Evolutionary conservation across 176 grass and related monocot species (phyloP), one percentile per base, ranked within the genome.

Genomic region (Carex parvula): DNA sequence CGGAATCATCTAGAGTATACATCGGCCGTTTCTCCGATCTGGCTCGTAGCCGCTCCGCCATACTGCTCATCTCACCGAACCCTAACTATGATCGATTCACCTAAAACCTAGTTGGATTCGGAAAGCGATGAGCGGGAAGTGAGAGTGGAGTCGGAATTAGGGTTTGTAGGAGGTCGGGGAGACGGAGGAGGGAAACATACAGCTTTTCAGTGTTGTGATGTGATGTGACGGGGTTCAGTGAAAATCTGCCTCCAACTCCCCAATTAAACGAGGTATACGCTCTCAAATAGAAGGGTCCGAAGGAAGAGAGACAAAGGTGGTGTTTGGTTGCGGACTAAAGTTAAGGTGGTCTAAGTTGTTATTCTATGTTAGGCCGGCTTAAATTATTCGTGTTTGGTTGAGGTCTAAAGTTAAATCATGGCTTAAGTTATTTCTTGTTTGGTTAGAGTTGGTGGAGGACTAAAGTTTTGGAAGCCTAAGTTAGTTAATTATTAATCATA

Each of bases 11-110:
- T 0, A 96, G 85, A 56, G 22, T 87, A 84, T 99, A 99, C 59
- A 88, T 84, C 64, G 97, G 97, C 70, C 92, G 91, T 83, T 90
- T 99, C 39, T 99, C 97, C 35, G 97, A 99, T 88, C 97, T 90
- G 77, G 88, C 97, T 35, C 97, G 89, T 83, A 99, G 90, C 83
- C 97, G 83, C 97, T 99, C 97, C 64, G 94, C 93, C 50, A 99
- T 90, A 73, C 97, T 99, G 81, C 91, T 96, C 97, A 99, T 99
- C 78, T 54, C 55, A 60, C 22, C 54, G 2, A 64, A 83, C 29
- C 79, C 79, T 65, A 66, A 46, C 46, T 24, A 76, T 24, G 44
- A 54, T 84, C 82, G 56, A 52, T 65, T 67, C 21, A 44, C 2
- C 42, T 39, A 63, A 85, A 64, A 21, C 62, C 70, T 35, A 82